Base-by-base conservation (phyloP, 148 eudicot genomes). In the Arbutus unedo region DNA sequence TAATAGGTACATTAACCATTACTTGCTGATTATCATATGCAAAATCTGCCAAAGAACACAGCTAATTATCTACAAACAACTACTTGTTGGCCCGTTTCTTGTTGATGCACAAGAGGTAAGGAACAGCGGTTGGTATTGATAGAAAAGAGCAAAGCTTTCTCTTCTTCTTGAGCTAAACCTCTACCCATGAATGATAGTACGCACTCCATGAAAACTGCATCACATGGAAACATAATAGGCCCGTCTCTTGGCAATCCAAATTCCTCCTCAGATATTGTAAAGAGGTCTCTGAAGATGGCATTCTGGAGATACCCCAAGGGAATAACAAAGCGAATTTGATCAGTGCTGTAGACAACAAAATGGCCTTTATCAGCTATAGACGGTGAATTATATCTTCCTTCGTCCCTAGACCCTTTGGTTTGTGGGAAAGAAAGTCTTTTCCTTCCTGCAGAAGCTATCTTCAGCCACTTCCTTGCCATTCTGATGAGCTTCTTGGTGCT, bases 181-280 rank as follows among this genome's bases (percentile, higher is more conserved):
- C 84, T 68, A 55, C 53, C 60, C 59, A 89, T 72, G 16, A 88
- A 53, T 62, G 88, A 85, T n/a, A 89, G 45, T 11, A 79, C 79
- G 55, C 87, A 84, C 44, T 84, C 86, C 77, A 88, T 74, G 56
- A 84, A 86, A 21, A 77, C 51, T 11, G 89, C 80, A 57, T 87
- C 91, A 75, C 89, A 88, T 55, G 89, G 89, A 81, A 91, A 67
- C 5, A 79, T 84, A 66, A 91, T 91, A 3, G 90, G 90, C 8
- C 90, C 89, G 38, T 87, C 72, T 23, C 81, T 85, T 8, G 80
- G 76, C 49, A 84, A 62, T 43, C 94, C 92, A 81, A 82, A 90
- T 82, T 87, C 90, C 59, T 88, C 94, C 79, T 85, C 91, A 10
- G 89, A 86, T 81, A 87, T 86, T 51, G 66, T 83, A n/a, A 89